phyloP scores from a whole-genome alignment of 2,329 filamentous ascomycete genomes.

The Neurospora sp. region DNA sequence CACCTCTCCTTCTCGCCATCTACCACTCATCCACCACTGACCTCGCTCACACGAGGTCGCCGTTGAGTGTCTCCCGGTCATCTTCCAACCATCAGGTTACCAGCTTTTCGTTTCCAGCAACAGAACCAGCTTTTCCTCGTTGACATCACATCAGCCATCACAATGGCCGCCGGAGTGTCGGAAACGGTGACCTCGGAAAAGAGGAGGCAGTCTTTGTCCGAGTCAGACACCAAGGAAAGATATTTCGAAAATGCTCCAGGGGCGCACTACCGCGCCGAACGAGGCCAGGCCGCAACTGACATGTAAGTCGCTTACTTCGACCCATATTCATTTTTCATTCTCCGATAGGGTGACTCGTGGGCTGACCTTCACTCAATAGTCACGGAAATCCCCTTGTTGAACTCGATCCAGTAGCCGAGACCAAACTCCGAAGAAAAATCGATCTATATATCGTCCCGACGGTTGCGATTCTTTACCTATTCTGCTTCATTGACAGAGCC shows the following conservation, averaged over 20 bases:
- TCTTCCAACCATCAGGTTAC: neutral
- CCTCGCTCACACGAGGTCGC: neutral
- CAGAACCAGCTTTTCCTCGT: neutral
- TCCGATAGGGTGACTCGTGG: neutral
- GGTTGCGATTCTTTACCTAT: constrained; percentile 54
- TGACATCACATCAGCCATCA: neutral
- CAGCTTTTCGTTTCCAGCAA: neutral
- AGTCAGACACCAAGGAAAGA: constrained; percentile 1
- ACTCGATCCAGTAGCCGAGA: constrained; percentile 48
- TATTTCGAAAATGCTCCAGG: constrained; percentile 13
- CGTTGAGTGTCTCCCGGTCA: neutral
- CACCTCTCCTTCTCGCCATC: neutral
- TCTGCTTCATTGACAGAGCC: constrained; percentile 61
- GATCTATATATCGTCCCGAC: constrained; percentile 55
- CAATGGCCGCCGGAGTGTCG: constrained; percentile 8
- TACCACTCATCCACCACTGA: neutral
- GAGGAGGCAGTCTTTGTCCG: constrained; percentile 9
- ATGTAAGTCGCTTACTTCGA: constrained; percentile 23
- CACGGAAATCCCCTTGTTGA: constrained; percentile 39
- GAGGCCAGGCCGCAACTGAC: constrained; percentile 37
- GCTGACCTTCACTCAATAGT: constrained; percentile 20
- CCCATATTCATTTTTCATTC: neutral
- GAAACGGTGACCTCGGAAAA: neutral
- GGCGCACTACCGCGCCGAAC: constrained; percentile 23
- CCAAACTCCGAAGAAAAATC: constrained; percentile 48